Percentiles rank a stretch among this genome's conserved stretches.
These are phyloP conservation scores for Cordia subcordata DNA, from an alignment of 257 asterid species.

Conservation along the genomic window DNA sequence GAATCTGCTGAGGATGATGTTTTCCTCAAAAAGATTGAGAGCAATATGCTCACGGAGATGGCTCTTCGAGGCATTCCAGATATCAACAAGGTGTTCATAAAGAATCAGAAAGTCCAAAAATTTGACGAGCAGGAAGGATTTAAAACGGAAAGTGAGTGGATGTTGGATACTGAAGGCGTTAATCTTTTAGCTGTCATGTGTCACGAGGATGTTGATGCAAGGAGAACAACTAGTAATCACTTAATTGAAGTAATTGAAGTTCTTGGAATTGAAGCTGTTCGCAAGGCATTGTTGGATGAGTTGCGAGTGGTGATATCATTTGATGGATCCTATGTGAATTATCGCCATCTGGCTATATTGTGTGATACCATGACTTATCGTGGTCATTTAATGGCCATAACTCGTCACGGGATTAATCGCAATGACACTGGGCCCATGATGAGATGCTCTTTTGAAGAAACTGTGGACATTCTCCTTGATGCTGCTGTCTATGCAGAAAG, in stretches of 20 bases:
- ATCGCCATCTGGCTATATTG: slow-evolving; percentile 87
- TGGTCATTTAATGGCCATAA: slow-evolving; percentile 98
- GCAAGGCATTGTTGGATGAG: slow-evolving; percentile 86
- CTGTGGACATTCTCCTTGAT: slow-evolving; percentile 94
- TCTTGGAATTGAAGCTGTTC: slow-evolving; percentile 98
- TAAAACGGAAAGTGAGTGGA: slow-evolving; percentile 90
- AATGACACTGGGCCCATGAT: slow-evolving; percentile 98
- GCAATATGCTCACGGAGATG: slow-evolving; percentile 99
- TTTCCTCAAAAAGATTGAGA: slow-evolving; percentile 90
- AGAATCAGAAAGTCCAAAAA: slow-evolving; percentile 67
- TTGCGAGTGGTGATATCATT: slow-evolving; percentile 96
- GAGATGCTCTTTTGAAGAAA: slow-evolving; percentile 99
- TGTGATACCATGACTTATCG: slow-evolving; percentile 99
- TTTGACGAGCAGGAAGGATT: slow-evolving; percentile 79
- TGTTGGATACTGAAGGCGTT: slow-evolving; percentile 98
- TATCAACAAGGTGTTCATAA: slow-evolving; percentile 93
- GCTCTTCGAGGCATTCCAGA: slow-evolving; percentile 99
- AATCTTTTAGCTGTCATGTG: slow-evolving; percentile 93
- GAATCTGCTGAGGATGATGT: slow-evolving; percentile 98
- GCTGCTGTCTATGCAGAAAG: slow-evolving; percentile 96
- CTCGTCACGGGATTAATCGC: slow-evolving; percentile 95
- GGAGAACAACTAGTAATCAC: slow-evolving; percentile 91
- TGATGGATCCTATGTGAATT: slow-evolving; percentile 96
- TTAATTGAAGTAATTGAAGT: slow-evolving; percentile 95
- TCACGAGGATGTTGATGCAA: slow-evolving; percentile 90